phyloP scores from a whole-genome alignment of 2,329 filamentous ascomycete genomes.

The Stemphylium beticola region DNA sequence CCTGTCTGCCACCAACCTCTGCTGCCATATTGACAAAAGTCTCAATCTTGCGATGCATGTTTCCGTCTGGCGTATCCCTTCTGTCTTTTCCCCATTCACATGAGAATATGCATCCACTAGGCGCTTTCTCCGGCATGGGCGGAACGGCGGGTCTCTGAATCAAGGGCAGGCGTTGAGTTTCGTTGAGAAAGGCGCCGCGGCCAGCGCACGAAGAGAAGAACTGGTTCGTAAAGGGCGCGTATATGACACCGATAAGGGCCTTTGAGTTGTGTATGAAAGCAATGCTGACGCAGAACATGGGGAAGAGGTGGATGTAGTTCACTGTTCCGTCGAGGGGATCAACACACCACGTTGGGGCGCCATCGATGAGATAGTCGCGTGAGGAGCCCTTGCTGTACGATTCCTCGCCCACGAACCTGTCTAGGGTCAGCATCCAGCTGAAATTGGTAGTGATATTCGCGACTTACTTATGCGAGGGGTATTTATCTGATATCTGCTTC shows the following conservation, averaged over 20 bases:
- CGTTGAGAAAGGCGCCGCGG: constrained; percentile 72
- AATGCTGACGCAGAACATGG: constrained; percentile 82
- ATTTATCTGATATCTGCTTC: constrained; percentile 62
- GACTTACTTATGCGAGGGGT: constrained; percentile 68
- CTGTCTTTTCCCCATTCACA: constrained; percentile 84
- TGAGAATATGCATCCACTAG: constrained; percentile 72
- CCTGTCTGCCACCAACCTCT: constrained; percentile 66
- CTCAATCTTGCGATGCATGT: constrained; percentile 73
- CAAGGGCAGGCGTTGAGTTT: constrained; percentile 67
- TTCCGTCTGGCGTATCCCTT: constrained; percentile 68
- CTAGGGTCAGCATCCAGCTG: neutral
- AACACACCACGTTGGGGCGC: constrained; percentile 74
- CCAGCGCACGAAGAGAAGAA: constrained; percentile 72
- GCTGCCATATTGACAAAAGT: constrained; percentile 78
- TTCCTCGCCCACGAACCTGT: constrained; percentile 78
- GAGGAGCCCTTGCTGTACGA: constrained; percentile 72
- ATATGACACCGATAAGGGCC: constrained; percentile 73
- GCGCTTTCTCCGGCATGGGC: constrained; percentile 68
- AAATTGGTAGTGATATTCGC: neutral
- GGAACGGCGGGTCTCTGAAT: constrained; percentile 64
- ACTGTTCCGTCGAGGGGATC: constrained; percentile 82
- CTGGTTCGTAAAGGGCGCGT: constrained; percentile 72
- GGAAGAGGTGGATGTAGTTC: constrained; percentile 81
- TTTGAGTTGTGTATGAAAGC: constrained; percentile 66
- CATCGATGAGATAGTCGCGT: constrained; percentile 69